phyloP scores from a whole-genome alignment of 2,329 filamentous ascomycete genomes.

The Clonostachys rhizophaga region DNA sequence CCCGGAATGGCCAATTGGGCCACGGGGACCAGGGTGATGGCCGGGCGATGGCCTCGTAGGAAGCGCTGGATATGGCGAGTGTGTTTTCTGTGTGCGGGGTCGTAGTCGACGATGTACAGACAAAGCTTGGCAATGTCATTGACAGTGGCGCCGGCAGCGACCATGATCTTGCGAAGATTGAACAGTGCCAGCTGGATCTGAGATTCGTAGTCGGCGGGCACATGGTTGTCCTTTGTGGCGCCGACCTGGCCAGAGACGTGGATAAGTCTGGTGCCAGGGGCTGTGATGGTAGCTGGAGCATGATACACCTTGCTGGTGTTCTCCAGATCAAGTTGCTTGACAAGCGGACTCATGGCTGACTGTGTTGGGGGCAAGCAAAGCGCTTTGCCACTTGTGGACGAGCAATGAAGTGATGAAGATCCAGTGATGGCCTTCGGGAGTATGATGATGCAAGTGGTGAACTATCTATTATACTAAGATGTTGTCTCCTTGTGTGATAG shows the following conservation, averaged over 20 bases:
- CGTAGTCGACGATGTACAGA: slow-evolving; percentile 37
- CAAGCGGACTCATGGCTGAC: neutral
- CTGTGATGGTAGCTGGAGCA: slow-evolving; percentile 11
- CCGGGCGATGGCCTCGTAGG: slow-evolving; percentile 29
- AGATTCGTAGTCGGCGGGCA: slow-evolving; percentile 29
- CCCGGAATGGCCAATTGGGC: slow-evolving; percentile 25
- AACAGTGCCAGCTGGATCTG: slow-evolving; percentile 31
- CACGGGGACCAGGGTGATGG: slow-evolving; percentile 35
- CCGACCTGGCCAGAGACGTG: slow-evolving; percentile 30
- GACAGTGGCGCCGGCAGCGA: slow-evolving; percentile 24
- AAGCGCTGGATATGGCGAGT: slow-evolving; percentile 27
- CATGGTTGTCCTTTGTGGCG: slow-evolving; percentile 16
- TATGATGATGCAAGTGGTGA: no score
- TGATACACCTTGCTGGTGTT: slow-evolving; percentile 9
- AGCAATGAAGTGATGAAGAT: no score
- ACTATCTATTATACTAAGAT: no score
- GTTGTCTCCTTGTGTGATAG: no score
- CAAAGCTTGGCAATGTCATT: slow-evolving; percentile 33
- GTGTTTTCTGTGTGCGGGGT: slow-evolving; percentile 26
- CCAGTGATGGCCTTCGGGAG: no score
- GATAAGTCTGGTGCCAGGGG: slow-evolving; percentile 7
- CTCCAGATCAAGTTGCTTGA: slow-evolving; percentile 6
- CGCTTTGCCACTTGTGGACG: no score
- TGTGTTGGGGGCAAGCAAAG: no score
- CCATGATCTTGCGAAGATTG: slow-evolving; percentile 27